Evolutionary conservation across 164 flowering plant genomes (phyloP).

Genomic region (Magnolia officinalis): DNA sequence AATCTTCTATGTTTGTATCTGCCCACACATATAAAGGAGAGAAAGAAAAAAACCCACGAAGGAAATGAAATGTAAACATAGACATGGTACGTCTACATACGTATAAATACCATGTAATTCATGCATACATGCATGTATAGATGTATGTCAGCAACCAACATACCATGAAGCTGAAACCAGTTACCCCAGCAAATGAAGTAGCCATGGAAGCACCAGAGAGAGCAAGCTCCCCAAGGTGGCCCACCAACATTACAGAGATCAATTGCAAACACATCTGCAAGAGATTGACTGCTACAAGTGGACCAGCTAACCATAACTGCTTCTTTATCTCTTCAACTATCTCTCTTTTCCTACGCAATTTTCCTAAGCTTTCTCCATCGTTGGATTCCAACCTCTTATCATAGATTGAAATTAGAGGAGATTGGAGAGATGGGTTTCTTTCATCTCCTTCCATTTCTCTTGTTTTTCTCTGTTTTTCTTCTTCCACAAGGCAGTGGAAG

Average conservation of each 20-base stretch:
- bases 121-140: not conserved
- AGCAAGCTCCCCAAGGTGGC: slow-evolving; percentile 67
- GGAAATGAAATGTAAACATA: not conserved
- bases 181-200: slow-evolving; percentile 62
- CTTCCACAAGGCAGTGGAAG: not conserved
- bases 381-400: not conserved
- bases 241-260: slow-evolving; percentile 71
- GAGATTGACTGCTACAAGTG: slow-evolving; percentile 39
- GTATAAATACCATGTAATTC: not conserved
- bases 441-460: slow-evolving; percentile 2
- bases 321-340: slow-evolving; percentile 49
- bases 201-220: slow-evolving; percentile 79
- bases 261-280: slow-evolving; percentile 47
- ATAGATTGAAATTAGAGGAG: not conserved
- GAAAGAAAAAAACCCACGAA: not conserved
- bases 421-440: slow-evolving; percentile 4
- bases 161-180: slow-evolving; percentile 74
- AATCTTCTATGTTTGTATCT: no score
- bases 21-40: no score
- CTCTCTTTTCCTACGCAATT: slow-evolving; percentile 6
- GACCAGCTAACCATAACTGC: slow-evolving; percentile 67
- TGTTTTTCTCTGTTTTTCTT: not conserved
- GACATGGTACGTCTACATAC: not conserved
- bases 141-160: slow-evolving; percentile 6
- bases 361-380: not conserved